phyloP scores from a whole-genome alignment of 2,329 filamentous ascomycete genomes.

The Trichoderma endophyticum region DNA sequence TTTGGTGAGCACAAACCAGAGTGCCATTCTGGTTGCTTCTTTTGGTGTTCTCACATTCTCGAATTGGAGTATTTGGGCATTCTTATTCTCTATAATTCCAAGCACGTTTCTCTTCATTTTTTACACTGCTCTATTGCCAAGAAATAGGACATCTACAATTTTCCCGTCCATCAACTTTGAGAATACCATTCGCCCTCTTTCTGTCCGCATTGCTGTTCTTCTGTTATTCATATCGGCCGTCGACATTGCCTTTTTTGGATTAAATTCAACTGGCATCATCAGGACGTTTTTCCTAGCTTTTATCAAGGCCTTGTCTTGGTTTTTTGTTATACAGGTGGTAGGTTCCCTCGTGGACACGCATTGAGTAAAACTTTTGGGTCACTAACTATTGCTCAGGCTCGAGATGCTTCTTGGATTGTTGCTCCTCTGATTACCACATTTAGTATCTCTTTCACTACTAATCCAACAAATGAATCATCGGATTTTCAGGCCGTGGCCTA shows the following conservation, averaged over 20 bases:
- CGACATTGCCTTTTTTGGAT: conserved; percentile 27
- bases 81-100: conserved; percentile 28
- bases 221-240: conserved; percentile 20
- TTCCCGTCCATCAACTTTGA: conserved; percentile 28
- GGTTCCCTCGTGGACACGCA: conserved; percentile 3
- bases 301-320: conserved; percentile 36
- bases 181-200: conserved; percentile 24
- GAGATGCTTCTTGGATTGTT: conserved; percentile 31
- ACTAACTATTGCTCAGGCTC: conserved; percentile 26
- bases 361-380: fast-evolving
- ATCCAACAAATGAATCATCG: conserved; percentile 29
- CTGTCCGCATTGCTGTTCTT: conserved; percentile 23
- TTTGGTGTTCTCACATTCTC: conserved; percentile 25
- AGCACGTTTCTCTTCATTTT: conserved; percentile 28
- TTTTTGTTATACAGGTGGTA: conserved; percentile 33
- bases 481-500: conserved; percentile 28
- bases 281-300: conserved; percentile 26
- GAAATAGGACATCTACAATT: neutral
- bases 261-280: conserved; percentile 21
- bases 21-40: neutral
- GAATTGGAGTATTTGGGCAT: conserved; percentile 27
- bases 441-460: conserved; percentile 29
- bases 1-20: neutral
- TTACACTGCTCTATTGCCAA: conserved; percentile 28
- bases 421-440: conserved; percentile 33